Conservation (phyloP, 2,329 filamentous ascomycete genomes). For the Colletotrichum viniferum region DNA sequence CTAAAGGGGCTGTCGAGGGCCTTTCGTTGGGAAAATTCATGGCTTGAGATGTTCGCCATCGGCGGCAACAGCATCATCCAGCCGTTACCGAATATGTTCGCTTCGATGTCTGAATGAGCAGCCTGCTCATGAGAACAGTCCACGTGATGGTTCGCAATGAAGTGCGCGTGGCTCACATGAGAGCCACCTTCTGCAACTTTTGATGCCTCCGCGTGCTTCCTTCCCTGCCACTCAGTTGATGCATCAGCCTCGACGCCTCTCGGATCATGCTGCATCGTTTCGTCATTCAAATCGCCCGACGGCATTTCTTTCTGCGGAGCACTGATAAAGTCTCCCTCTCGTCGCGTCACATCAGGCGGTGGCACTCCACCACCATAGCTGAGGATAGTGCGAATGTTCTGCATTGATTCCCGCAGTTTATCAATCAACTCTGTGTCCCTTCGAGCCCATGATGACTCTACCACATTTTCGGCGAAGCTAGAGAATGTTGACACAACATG, state of each 20-base stretch:
- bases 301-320: background rate
- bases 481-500: background rate
- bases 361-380: background rate
- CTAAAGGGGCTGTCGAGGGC: background rate
- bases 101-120: too few species aligned
- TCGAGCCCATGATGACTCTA: background rate
- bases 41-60: background rate
- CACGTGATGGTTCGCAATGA: background rate
- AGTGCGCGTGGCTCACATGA: background rate
- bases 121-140: rapidly evolving
- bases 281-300: background rate
- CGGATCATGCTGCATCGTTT: background rate
- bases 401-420: background rate
- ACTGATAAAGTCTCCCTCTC: background rate
- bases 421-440: background rate
- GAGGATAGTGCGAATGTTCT: background rate
- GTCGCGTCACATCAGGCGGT: background rate
- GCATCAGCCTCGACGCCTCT: background rate
- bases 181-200: background rate
- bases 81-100: background rate
- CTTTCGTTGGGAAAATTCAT: background rate
- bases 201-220: background rate
- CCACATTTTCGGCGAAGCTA: background rate
- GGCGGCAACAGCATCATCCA: background rate
- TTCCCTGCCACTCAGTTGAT: background rate